Percentiles rank a stretch among this genome's conserved stretches.
phyloP scores from a whole-genome alignment of 805 yeast species.

The Kluyveromyces aestuarii region DNA sequence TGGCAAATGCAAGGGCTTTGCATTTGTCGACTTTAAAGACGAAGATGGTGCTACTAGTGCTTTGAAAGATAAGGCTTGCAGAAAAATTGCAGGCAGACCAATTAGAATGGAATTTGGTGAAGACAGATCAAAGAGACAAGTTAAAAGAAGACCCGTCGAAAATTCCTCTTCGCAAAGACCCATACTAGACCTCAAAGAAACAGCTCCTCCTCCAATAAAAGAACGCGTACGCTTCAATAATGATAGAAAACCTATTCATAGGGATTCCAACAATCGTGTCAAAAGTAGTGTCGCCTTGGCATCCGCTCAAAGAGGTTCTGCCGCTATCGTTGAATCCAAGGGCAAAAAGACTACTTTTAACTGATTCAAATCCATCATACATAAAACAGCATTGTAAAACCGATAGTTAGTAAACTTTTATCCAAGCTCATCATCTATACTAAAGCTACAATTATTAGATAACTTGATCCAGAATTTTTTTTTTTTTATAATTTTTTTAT shows the following conservation, averaged over 20 bases:
- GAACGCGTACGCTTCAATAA: conserved; percentile 8
- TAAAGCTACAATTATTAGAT: too few species aligned
- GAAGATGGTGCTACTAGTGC: conserved; percentile 80
- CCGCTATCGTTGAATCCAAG: conserved; percentile 80
- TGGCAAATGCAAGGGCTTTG: conserved; percentile 95
- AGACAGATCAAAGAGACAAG: conserved; percentile 75
- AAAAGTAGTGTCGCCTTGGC: conserved; percentile 84
- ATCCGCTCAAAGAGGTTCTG: conserved; percentile 78
- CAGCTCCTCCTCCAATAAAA: conserved; percentile 5
- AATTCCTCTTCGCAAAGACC: conserved; percentile 1
- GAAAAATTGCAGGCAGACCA: conserved; percentile 60
- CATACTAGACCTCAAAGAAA: conserved; percentile 1
- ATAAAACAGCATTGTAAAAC: background rate
- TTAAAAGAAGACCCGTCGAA: conserved; percentile 27
- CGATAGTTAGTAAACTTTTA: too few species aligned
- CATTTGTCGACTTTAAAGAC: conserved; percentile 78
- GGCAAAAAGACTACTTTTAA: conserved; percentile 54
- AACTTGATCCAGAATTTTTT: background rate
- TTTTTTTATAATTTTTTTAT: too few species aligned
- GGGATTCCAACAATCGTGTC: conserved; percentile 38
- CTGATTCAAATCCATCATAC: background rate
- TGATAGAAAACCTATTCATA: conserved; percentile 9
- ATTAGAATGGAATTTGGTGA: conserved; percentile 89
- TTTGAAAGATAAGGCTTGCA: conserved; percentile 58
- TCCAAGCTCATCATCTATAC: too few species aligned